Base-by-base conservation (phyloP, 805 yeast species). In the Wickerhamiella cacticola region DNA sequence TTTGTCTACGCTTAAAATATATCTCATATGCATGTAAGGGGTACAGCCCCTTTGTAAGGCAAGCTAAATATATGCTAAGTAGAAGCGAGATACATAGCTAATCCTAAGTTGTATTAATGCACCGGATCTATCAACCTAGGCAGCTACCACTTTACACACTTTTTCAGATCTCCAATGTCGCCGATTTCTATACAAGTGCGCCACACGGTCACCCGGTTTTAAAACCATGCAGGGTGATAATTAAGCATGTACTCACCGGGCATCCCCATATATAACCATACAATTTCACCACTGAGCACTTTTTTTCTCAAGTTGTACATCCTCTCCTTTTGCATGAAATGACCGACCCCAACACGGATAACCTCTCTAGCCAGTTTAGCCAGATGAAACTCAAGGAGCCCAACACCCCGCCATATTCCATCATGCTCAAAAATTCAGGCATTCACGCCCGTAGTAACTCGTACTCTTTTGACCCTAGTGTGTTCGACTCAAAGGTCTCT, bases 361-460 rank as follows among this genome's bases (percentile, higher is more conserved):
- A 39, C 29, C 22, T 44, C 23, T 15, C 41, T 22, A 12, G 19
- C n/a, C 47, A 35, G 25, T 21, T 44, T 23, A 25, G 23, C n/a
- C 18, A 15, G 12, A 12, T 44, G 25, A 44, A 44, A 25, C 47
- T 44, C 41, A 44, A 44, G 15, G 47, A 44, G 47, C 47, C 47
- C 15, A 16, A 19, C 5, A 44, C 47, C 13, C 47, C 47, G 1
- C 47, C 47, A 3, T 44, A 44, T 18, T 44, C 47, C 7, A 34
- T 34, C 13, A 44, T 44, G 47, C 35, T 44, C 41, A 34, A 26
- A 13, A 44, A 35, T 22, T 39, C 42, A 13, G 29, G 42, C 13
- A 21, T 18, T 8, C 47, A 44, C 23, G 31, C 39, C 35, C 41
- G 47, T 19, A 44, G 47, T 31, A 24, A 35, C 22, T 44, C 47